Conservation (phyloP, 495 filamentous ascomycete genomes). For the Xylaria telfairii region DNA sequence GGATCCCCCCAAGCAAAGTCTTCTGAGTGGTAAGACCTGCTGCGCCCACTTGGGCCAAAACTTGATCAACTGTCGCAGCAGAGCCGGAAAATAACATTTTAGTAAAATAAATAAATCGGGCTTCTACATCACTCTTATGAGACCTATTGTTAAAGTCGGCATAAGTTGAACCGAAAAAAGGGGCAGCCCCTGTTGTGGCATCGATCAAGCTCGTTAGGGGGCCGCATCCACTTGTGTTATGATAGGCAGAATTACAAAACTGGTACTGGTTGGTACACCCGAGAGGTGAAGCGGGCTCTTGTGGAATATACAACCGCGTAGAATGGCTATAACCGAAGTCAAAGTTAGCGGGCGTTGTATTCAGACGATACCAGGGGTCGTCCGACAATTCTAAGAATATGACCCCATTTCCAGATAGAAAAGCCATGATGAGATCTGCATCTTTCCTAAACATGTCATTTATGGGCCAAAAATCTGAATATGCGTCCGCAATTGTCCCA, state of each 20-base stretch:
- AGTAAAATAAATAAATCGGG: background rate
- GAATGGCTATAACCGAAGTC: too few relatives aligned
- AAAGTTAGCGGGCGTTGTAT: too few relatives aligned
- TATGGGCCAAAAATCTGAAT: too few relatives aligned
- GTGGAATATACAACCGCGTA: too few relatives aligned
- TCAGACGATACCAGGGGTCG: too few relatives aligned
- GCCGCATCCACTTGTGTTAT: background rate
- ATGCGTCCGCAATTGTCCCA: too few relatives aligned
- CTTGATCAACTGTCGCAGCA: background rate
- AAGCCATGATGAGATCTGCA: too few relatives aligned
- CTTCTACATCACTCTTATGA: background rate
- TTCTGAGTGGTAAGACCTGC: background rate
- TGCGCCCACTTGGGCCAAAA: background rate
- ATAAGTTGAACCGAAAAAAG: background rate
- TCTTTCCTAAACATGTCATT: too few relatives aligned
- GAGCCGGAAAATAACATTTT: background rate
- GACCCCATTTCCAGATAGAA: too few relatives aligned
- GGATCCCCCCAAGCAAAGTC: background rate
- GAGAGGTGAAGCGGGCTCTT: conserved; percentile 8
- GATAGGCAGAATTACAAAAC: background rate
- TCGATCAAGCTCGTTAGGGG: background rate
- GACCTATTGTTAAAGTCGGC: background rate
- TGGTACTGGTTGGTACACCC: conserved; percentile 3
- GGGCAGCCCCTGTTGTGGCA: background rate
- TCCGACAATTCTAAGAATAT: too few relatives aligned